Percentiles rank a stretch among this genome's conserved stretches.
phyloP scores from a whole-genome alignment of 1,284 basidiomycete genomes.

The Farysia itapuensis region DNA sequence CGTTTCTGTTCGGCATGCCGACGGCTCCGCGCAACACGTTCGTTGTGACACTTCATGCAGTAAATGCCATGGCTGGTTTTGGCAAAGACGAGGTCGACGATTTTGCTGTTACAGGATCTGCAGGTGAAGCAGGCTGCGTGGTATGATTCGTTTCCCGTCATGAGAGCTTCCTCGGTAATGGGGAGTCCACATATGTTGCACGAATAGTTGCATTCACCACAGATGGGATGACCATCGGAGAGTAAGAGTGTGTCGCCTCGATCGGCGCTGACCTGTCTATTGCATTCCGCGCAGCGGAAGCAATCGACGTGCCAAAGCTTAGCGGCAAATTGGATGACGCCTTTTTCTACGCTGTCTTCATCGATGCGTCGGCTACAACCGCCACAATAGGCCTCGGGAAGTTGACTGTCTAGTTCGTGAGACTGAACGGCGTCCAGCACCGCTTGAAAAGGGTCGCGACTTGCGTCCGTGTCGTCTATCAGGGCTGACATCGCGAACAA shows the following conservation, averaged over 20 bases:
- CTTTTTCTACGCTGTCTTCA: conserved; percentile 46
- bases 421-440: too few relatives aligned
- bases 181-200: conserved; percentile 54
- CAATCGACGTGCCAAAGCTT: conserved; percentile 54
- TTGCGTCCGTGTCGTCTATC: too few relatives aligned
- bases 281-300: conserved; percentile 60
- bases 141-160: conserved; percentile 82
- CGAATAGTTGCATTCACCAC: conserved; percentile 91
- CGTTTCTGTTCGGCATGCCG: conserved; percentile 77
- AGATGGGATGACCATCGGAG: conserved; percentile 94
- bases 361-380: conserved; percentile 46
- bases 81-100: conserved; percentile 96
- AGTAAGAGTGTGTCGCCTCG: conserved; percentile 86
- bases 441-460: too few relatives aligned
- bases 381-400: conserved; percentile 49
- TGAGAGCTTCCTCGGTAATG: conserved; percentile 40
- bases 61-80: conserved; percentile 98
- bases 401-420: conserved; percentile 27
- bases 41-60: conserved; percentile 96
- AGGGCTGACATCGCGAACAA: too few relatives aligned
- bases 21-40: conserved; percentile 86
- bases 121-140: conserved; percentile 99
- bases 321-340: conserved; percentile 51
- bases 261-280: conserved; percentile 70
- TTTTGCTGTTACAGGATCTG: conserved; percentile 87